phyloP scores from a whole-genome alignment of 2,329 filamentous ascomycete species.

The Exophiala aquamarina region DNA sequence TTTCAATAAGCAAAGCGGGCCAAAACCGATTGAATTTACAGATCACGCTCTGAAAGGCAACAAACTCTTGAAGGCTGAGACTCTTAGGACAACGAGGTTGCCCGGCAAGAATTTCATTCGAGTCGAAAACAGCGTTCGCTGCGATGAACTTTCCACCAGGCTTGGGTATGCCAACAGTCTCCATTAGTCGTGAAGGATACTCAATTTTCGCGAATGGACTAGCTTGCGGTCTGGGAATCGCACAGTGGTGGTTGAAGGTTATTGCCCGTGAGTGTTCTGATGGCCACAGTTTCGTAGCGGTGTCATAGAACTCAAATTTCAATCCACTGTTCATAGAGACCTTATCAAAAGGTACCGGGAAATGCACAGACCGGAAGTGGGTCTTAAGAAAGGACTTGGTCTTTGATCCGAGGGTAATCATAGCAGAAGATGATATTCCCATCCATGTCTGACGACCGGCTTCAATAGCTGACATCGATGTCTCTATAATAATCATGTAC shows the following conservation, averaged over 20 bases:
- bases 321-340: constrained; percentile 51
- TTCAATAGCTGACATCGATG: no score
- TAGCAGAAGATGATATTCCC: constrained; percentile 28
- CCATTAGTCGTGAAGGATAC: constrained; percentile 28
- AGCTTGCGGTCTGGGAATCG: constrained; percentile 35
- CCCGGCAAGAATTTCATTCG: constrained; percentile 48
- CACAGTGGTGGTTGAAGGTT: constrained; percentile 49
- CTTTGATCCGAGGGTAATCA: constrained; percentile 44
- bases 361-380: constrained; percentile 46
- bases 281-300: constrained; percentile 37
- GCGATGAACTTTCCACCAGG: constrained; percentile 23
- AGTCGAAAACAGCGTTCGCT: constrained; percentile 45
- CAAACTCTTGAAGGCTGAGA: constrained; percentile 51
- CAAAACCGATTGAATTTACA: constrained; percentile 47
- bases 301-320: constrained; percentile 51
- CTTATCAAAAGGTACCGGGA: constrained; percentile 43
- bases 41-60: constrained; percentile 46
- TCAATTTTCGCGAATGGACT: constrained; percentile 38
- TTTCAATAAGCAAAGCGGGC: constrained; percentile 49
- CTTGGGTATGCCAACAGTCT: not conserved
- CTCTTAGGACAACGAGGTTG: constrained; percentile 48
- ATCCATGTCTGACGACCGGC: no score
- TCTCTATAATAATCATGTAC: constrained; percentile 35
- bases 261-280: constrained; percentile 32
- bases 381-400: constrained; percentile 49